Conservation (phyloP, 208 protist genomes). For the Acanthamoeba triangularis region DNA sequence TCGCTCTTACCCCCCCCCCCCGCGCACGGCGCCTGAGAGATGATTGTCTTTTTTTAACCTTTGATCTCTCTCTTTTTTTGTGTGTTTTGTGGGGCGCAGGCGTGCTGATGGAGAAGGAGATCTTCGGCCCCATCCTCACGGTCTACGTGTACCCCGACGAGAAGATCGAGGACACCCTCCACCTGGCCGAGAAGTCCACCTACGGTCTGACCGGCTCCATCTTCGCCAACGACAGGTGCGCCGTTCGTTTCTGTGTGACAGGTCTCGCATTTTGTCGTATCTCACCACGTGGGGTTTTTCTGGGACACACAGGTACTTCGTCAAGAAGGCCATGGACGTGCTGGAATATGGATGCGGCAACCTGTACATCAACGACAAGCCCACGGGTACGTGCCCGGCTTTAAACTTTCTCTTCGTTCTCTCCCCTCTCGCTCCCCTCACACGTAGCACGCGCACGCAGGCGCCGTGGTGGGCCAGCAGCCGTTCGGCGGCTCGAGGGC, state of each 20-base stretch:
- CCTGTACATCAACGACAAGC: slow-evolving; percentile 99
- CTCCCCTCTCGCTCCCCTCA: not conserved
- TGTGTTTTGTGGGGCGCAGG: not conserved
- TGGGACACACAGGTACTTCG: slow-evolving; percentile 60
- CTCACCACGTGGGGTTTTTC: too few relatives aligned
- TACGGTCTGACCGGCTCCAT: slow-evolving; percentile 97
- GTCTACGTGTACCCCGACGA: slow-evolving; percentile 97
- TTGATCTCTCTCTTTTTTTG: too few relatives aligned
- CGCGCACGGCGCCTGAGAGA: too few relatives aligned
- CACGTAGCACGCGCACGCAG: slow-evolving; percentile 57
- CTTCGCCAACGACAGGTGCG: slow-evolving; percentile 90
- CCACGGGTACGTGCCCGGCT: slow-evolving; percentile 86
- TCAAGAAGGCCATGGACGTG: slow-evolving; percentile 70
- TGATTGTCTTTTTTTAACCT: too few relatives aligned
- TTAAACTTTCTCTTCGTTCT: not conserved
- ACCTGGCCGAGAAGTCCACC: slow-evolving; percentile 94
- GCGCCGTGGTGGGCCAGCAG: slow-evolving; percentile 98
- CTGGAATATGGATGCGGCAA: slow-evolving; percentile 94
- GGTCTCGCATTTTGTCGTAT: too few relatives aligned
- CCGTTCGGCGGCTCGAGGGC: slow-evolving; percentile 94
- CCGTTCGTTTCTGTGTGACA: too few relatives aligned
- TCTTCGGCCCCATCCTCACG: slow-evolving; percentile 98
- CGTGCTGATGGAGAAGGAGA: slow-evolving; percentile 95
- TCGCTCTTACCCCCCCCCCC: too few relatives aligned
- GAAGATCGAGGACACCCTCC: slow-evolving; percentile 93